Evolutionary conservation across 345 rosid species (phyloP).

Genomic region (Melaleuca alternifolia): DNA sequence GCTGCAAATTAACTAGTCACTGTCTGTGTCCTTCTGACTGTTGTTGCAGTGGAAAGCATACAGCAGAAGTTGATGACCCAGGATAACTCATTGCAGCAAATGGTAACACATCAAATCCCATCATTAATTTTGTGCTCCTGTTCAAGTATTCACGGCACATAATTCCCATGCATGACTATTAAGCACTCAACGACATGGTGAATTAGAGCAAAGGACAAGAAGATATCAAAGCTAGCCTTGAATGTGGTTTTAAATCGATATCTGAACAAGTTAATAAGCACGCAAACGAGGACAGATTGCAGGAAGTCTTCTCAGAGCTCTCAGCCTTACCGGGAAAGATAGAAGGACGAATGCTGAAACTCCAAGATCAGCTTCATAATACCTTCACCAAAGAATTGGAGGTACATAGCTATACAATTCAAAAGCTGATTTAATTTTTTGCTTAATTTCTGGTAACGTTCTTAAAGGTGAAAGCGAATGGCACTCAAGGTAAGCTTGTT

Average conservation of each 20-base stretch:
- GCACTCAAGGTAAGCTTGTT: not conserved
- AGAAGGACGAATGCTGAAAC: slow-evolving; percentile 37
- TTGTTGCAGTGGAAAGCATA: slow-evolving; percentile 59
- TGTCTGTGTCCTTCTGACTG: not conserved
- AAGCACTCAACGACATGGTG: slow-evolving; percentile 10
- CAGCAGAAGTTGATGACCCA: slow-evolving; percentile 54
- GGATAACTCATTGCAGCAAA: slow-evolving; percentile 45
- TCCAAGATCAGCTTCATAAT: slow-evolving; percentile 41
- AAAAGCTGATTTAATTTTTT: not conserved
- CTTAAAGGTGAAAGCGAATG: not conserved
- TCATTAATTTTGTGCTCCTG: not conserved
- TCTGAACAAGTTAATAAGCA: slow-evolving; percentile 49
- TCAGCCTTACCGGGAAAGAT: slow-evolving; percentile 48
- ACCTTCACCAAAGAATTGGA: slow-evolving; percentile 42
- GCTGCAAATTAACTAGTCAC: not conserved
- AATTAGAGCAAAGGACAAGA: slow-evolving; percentile 64
- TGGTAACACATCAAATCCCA: slow-evolving; percentile 32
- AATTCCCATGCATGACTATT: not conserved
- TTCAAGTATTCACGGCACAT: not conserved
- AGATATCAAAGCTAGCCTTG: slow-evolving; percentile 43
- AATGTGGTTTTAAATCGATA: slow-evolving; percentile 49
- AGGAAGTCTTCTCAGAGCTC: slow-evolving; percentile 30
- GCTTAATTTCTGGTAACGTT: not conserved
- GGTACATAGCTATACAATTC: slow-evolving; percentile 19
- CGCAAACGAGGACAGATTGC: slow-evolving; percentile 34